Evolutionary conservation across 129 eudicot species (phyloP), one percentile per base, ranked within the genome.

Genomic region (Flaveria ramosissima): DNA sequence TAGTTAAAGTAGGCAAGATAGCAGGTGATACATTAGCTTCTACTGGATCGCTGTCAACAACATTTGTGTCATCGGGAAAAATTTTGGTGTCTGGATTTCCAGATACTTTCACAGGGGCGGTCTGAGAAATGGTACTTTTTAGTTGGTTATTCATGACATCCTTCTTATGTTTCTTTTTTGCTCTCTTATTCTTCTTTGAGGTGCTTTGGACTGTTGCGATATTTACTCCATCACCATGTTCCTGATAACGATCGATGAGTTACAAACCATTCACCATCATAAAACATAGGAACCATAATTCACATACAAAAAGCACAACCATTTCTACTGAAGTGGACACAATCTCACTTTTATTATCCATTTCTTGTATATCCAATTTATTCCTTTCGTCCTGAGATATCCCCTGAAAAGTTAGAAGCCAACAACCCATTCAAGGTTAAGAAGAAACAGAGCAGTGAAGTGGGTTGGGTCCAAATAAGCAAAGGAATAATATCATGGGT

Each of bases 231-330:
- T 79, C 77, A 81, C 64, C 80, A 64, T 68, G 77, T 81, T 78
- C 94, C 97, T 91, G 97, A 51, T 73, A 71, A 86, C 39, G 80
- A 74, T 86, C 77, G 79, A 86, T 30, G 69, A 79, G 86, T 86
- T 84, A 86, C 71, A 86, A 83, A 73, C 53, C 24, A 78, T 61
- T 71, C 73, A 55, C 59, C 85, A 84, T 76, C 70, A 77, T 73
- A 77, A 46, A 72, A 60, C 66, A 78, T 67, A 19, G 47, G 82
- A 77, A 60, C 80, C 59, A 24, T 64, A 86, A 20, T 45, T 71
- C 26, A 85, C 17, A 62, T 46, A 73, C 72, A 79, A 78, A 69
- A 61, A 86, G 69, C 77, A 85, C 89, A 85, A 89, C 95, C 90
- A 87, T 87, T 74, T 79, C 83, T 75, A 79, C 75, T 43, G 83